These are phyloP conservation scores for Vitellaria paradoxa DNA, from an alignment of 179 eudicot genomes.

Conservation along the genomic window DNA sequence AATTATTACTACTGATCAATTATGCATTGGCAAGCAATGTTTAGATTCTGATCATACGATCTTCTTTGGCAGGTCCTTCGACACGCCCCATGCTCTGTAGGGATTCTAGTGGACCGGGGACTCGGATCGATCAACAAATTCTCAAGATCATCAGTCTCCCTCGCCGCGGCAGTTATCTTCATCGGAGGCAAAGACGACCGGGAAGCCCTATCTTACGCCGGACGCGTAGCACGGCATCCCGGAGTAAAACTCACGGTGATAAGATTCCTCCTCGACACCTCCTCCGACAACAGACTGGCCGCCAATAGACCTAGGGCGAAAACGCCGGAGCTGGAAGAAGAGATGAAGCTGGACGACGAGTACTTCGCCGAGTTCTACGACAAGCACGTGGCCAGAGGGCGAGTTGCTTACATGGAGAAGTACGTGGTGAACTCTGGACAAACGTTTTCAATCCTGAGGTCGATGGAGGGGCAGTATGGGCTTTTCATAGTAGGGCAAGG, in stretches of 20 bases:
- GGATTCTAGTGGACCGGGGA: conserved; percentile 73
- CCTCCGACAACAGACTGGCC: conserved; percentile 27
- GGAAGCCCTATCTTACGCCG: conserved; percentile 77
- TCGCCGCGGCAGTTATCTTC: conserved; percentile 70
- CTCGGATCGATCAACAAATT: conserved; percentile 51
- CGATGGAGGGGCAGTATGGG: conserved; percentile 72
- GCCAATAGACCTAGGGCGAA: conserved; percentile 30
- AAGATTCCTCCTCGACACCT: conserved; percentile 58
- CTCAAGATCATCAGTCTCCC: conserved; percentile 35
- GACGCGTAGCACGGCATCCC: conserved; percentile 67
- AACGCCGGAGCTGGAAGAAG: conserved; percentile 62
- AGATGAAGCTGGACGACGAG: conserved; percentile 86
- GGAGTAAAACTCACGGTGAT: conserved; percentile 83
- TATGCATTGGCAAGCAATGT: too few species aligned
- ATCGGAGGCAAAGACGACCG: conserved; percentile 95
- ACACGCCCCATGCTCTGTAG: too few species aligned
- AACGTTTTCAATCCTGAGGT: conserved; percentile 63
- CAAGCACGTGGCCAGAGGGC: conserved; percentile 71
- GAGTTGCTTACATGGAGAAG: conserved; percentile 79
- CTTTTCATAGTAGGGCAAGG: conserved; percentile 85
- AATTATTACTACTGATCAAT: too few species aligned
- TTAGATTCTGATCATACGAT: too few species aligned
- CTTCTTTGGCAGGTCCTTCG: too few species aligned
- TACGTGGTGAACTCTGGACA: conserved; percentile 77
- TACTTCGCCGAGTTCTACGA: conserved; percentile 84